Evolutionary conservation across 169 alveolate species (phyloP), one percentile per base, ranked within the genome.

Genomic region (Ichthyophthirius multifiliis): DNA sequence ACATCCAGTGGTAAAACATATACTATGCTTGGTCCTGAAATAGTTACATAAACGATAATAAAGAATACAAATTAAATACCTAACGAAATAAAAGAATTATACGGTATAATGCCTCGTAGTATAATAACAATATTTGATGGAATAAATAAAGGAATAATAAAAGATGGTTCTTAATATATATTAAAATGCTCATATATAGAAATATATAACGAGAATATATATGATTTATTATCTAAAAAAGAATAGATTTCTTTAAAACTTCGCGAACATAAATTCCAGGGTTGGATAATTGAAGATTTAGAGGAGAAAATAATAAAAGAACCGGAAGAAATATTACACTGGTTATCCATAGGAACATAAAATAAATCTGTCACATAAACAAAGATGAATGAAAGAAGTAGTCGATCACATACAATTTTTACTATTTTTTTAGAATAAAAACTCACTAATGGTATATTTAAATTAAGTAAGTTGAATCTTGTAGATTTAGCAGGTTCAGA

Each of bases 401-500:
- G 88, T 18, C 20, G 95, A 74, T 84, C 92, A 16, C 95, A 90
- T 82, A 74, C 89, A 15, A 86, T 90, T 16, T 78, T 87, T 46
- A 76, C 82, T 16, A 55, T 90, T 31, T 86, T 81, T 43, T 32
- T 83, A 37, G 81, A 77, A n/a, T 88, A 87, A 18, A 79, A 84
- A 95, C 89, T 64, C 98, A 97, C 15, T 93, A 90, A 78, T 92
- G 94, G 37, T 89, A 95, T 27, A 85, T 82, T 41, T 84, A 88
- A 9, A 98, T 98, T 4, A 41, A 98, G 99, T 5, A 95, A 92
- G 62, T 80, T 98, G 31, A 95, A 95, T 85, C 74, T 98, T 84
- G 99, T 98, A 0, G 99, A 98, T 91, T 90, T 98, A 43, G 99
- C 99, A 2, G 99, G 99, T 10, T 93, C 98, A 80, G 99, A 98